A percentile compares a stretch with the other conserved stretches of the same genome.
phyloP scores from a whole-genome alignment of 805 yeast species.

The Saccharomycopsis guyanensis region DNA sequence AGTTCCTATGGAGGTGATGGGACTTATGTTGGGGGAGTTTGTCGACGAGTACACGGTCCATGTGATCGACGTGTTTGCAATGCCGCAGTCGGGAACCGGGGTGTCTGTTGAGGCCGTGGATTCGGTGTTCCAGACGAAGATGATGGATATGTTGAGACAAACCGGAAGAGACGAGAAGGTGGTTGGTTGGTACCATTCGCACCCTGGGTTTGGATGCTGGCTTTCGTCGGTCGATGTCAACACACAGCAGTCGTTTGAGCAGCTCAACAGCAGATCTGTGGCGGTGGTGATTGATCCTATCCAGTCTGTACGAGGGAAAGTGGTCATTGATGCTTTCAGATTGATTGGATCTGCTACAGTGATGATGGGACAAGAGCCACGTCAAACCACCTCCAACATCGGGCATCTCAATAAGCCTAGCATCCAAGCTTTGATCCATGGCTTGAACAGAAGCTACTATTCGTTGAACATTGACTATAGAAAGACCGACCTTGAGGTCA shows the following conservation, averaged over 20 bases:
- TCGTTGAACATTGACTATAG: conserved; percentile 91
- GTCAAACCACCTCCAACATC: conserved; percentile 93
- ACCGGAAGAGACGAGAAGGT: conserved; percentile 99
- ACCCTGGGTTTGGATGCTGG: conserved; percentile 99
- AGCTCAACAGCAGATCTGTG: conserved; percentile 88
- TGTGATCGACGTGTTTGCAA: conserved; percentile 96
- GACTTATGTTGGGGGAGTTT: conserved; percentile 96
- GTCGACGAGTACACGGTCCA: conserved; percentile 96
- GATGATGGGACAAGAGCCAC: conserved; percentile 96
- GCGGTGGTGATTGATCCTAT: conserved; percentile 99
- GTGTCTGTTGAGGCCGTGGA: conserved; percentile 99
- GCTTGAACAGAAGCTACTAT: conserved; percentile 93
- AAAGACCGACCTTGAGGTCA: conserved; percentile 86
- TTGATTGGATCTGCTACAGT: conserved; percentile 78
- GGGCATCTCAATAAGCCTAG: conserved; percentile 95
- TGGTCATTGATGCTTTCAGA: conserved; percentile 97
- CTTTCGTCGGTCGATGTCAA: conserved; percentile 93
- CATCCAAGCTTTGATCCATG: conserved; percentile 94
- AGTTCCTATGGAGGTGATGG: conserved; percentile 89
- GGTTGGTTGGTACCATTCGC: conserved; percentile 99
- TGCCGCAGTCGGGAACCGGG: conserved; percentile 99
- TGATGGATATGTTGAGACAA: conserved; percentile 99
- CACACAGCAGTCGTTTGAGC: conserved; percentile 97
- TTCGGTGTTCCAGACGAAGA: conserved; percentile 95
- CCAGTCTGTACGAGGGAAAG: conserved; percentile 97